Conservation (phyloP, 2,329 filamentous ascomycete genomes). For the Exophiala phaeomuriformis region DNA sequence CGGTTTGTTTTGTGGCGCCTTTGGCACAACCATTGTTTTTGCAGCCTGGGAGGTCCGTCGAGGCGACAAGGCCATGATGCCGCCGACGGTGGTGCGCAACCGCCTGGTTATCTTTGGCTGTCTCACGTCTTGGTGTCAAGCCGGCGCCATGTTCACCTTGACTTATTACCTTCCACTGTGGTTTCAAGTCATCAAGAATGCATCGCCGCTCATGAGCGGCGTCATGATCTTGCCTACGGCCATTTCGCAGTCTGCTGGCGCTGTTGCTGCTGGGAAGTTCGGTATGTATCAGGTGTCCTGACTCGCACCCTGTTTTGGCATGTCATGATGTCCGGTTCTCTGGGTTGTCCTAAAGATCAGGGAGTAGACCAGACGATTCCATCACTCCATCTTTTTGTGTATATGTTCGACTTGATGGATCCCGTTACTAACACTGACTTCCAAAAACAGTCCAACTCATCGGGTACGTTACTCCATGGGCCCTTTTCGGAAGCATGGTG, state of each 20-base stretch:
- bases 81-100: constrained; percentile 21
- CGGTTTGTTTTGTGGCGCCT: constrained; percentile 33
- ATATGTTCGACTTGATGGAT: too few relatives aligned
- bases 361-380: too few relatives aligned
- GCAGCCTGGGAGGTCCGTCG: constrained; percentile 27
- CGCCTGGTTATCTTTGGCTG: constrained; percentile 22
- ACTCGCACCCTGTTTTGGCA: too few relatives aligned
- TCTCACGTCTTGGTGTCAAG: constrained; percentile 18
- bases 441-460: constrained; percentile 13
- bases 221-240: constrained; percentile 26
- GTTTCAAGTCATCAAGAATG: constrained; percentile 29
- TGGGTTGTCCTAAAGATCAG: too few relatives aligned
- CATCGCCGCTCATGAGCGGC: constrained; percentile 24
- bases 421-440: neutral
- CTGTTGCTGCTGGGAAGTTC: constrained; percentile 18
- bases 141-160: constrained; percentile 22
- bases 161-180: constrained; percentile 29
- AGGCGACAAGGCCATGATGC: constrained; percentile 27
- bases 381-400: too few relatives aligned
- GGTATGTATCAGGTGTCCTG: neutral
- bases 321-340: too few relatives aligned
- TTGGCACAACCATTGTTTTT: constrained; percentile 29
- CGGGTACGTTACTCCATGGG: constrained; percentile 28
- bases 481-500: constrained; percentile 24
- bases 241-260: constrained; percentile 17